These are phyloP conservation scores for Ophiocytium majus DNA, from an alignment of 352 stramenopile species.

Conservation along the genomic window DNA sequence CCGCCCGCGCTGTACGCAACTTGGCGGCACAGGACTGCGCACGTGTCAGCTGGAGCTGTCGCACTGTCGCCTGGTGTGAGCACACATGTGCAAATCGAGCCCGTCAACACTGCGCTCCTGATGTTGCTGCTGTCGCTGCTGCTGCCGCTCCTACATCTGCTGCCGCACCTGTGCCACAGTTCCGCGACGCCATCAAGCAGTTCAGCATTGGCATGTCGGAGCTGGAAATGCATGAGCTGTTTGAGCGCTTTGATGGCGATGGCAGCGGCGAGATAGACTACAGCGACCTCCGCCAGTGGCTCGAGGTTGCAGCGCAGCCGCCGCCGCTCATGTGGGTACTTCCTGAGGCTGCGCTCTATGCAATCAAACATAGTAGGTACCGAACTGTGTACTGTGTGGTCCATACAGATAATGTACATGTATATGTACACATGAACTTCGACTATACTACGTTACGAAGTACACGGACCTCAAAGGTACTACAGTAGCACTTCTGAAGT, in stretches of 20 bases:
- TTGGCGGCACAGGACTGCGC: too few species aligned
- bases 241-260: slow-evolving; percentile 43
- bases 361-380: too few species aligned
- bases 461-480: too few species aligned
- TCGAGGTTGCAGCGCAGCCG: slow-evolving; percentile 12
- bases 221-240: slow-evolving; percentile 37
- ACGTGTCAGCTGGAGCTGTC: too few species aligned
- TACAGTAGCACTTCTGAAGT: too few species aligned
- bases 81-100: too few species aligned
- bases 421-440: too few species aligned
- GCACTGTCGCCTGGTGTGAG: too few species aligned
- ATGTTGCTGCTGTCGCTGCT: background rate
- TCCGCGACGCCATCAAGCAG: slow-evolving; percentile 52
- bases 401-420: too few species aligned
- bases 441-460: too few species aligned
- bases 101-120: background rate
- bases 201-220: slow-evolving; percentile 35
- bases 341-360: background rate
- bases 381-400: too few species aligned
- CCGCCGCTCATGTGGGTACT: slow-evolving; percentile 25
- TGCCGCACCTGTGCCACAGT: slow-evolving; percentile 10
- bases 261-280: slow-evolving; percentile 48
- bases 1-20: too few species aligned
- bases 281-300: slow-evolving; percentile 38
- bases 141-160: background rate